Conservation (phyloP, 1,139 yeast species). For the Suhomyces anneliseae region DNA sequence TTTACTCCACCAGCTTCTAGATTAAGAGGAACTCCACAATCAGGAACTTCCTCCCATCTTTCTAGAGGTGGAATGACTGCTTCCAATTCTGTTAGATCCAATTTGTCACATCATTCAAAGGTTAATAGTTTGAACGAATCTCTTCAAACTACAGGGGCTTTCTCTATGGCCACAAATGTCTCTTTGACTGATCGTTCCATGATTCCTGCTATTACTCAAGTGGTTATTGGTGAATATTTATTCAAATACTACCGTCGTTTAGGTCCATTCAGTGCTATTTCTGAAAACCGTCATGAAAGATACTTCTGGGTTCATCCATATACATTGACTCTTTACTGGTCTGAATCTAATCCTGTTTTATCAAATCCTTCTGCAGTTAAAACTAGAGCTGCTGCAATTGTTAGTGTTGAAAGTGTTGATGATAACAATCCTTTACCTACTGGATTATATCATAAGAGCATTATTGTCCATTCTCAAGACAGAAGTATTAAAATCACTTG, state of each 20-base stretch:
- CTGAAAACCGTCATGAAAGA: constrained; percentile 84
- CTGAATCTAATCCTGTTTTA: constrained; percentile 74
- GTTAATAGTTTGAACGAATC: constrained; percentile 31
- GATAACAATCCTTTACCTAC: constrained; percentile 90
- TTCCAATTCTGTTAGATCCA: constrained; percentile 32
- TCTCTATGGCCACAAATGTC: constrained; percentile 68
- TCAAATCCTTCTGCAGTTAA: constrained; percentile 64
- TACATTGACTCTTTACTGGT: constrained; percentile 89
- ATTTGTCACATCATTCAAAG: constrained; percentile 33
- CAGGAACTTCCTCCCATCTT: constrained; percentile 8
- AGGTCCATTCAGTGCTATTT: constrained; percentile 71
- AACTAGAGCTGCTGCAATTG: constrained; percentile 80
- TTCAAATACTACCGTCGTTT: constrained; percentile 82
- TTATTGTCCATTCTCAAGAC: constrained; percentile 70
- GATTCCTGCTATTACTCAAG: constrained; percentile 87
- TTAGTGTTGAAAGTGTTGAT: constrained; percentile 73
- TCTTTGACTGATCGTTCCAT: constrained; percentile 71
- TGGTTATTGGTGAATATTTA: constrained; percentile 88
- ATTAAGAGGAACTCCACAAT: constrained; percentile 16
- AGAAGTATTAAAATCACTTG: constrained; percentile 79
- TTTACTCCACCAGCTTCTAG: constrained; percentile 19
- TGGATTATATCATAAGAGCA: constrained; percentile 83
- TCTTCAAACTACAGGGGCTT: constrained; percentile 31
- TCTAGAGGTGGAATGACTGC: constrained; percentile 18
- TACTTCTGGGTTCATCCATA: constrained; percentile 98